Base-by-base conservation (phyloP, 2,329 filamentous ascomycete genomes). In the Monilinia fructicola region DNA sequence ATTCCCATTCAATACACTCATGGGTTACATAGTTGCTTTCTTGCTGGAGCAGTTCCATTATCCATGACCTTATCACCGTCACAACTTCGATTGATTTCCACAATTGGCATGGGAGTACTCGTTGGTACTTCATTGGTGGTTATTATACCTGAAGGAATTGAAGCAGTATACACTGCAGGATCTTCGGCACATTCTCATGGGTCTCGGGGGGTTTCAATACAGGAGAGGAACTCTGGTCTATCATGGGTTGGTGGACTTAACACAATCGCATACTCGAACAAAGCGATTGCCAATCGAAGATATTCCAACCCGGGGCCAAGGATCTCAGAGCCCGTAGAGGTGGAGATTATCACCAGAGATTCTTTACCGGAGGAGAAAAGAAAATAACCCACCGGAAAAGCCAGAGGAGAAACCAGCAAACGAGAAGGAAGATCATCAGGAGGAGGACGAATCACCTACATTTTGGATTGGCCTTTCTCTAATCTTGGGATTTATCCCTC, bases 41-140 rank as follows among this genome's bases (percentile, higher is more conserved):
- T 97, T 66, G 93, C 94, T 72, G 95, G 95, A 79, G 90, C 92
- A 72, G 83, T 99, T 71, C 95, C 95, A 48, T 83, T 99, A 61
- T 93, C 92, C 67, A 91, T 99, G 82, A 87, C 89, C 67, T 85
- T 99, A 35, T 94, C 93, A 40, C 88, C 90, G 68, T 91, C 92
- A 54, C 92, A 97, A 78, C 82, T 98, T 67, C 90, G 94, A 75
- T 82, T 97, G 60, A 91, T 98, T 76, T 96, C 94, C 28, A 93
- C 93, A 67, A 86, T 98, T 76, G 95, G 95, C 64, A 92, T 97
- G 78, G 95, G 95, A 54, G 90, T 99, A 62, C 83, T 99, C 11
- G 93, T 99, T 21, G 95, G 95, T 46, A 98, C 95, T 38, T 94
- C 94, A 1, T 84, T 99, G 71, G 94, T 98, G 71, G 93, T 99